A percentile compares a stretch with the other conserved stretches of the same genome.
Conservation (phyloP, 108 stramenopile species). For the Cylindrotheca closterium region DNA sequence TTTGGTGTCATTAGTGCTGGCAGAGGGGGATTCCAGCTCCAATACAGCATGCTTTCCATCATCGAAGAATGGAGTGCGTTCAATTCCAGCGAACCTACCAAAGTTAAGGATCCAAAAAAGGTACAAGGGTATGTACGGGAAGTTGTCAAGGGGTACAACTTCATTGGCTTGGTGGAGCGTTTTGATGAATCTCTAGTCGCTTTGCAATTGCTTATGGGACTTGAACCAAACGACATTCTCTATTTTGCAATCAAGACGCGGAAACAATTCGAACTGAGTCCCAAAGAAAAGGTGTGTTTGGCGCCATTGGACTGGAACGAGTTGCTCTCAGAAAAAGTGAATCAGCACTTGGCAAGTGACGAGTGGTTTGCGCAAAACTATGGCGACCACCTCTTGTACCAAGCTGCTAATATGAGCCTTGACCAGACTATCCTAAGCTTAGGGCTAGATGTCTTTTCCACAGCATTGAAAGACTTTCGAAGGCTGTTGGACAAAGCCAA, state of each 20-base stretch:
- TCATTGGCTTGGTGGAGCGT: slow-evolving; percentile 43
- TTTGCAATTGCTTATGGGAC: slow-evolving; percentile 35
- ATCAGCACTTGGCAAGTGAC: slow-evolving; percentile 8
- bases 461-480: slow-evolving; percentile 18
- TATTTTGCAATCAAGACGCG: slow-evolving; percentile 3
- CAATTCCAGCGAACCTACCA: slow-evolving; percentile 8
- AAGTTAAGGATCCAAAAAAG: slow-evolving; percentile 6
- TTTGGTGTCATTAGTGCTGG: slow-evolving; percentile 27
- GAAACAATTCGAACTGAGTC: background rate
- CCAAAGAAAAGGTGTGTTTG: background rate
- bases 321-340: background rate
- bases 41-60: slow-evolving; percentile 9
- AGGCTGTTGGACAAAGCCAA: background rate
- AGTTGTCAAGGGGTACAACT: slow-evolving; percentile 30
- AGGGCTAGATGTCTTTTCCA: slow-evolving; percentile 17
- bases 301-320: background rate
- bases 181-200: slow-evolving; percentile 58
- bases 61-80: slow-evolving; percentile 11
- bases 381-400: slow-evolving; percentile 28
- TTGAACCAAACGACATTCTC: slow-evolving; percentile 29
- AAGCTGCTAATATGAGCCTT: slow-evolving; percentile 25
- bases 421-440: slow-evolving; percentile 32
- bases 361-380: slow-evolving; percentile 27
- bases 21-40: slow-evolving; percentile 40
- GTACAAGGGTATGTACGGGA: slow-evolving; percentile 23